phyloP scores from a whole-genome alignment of 2,329 filamentous ascomycete species.

The Plenodomus tracheiphilus region DNA sequence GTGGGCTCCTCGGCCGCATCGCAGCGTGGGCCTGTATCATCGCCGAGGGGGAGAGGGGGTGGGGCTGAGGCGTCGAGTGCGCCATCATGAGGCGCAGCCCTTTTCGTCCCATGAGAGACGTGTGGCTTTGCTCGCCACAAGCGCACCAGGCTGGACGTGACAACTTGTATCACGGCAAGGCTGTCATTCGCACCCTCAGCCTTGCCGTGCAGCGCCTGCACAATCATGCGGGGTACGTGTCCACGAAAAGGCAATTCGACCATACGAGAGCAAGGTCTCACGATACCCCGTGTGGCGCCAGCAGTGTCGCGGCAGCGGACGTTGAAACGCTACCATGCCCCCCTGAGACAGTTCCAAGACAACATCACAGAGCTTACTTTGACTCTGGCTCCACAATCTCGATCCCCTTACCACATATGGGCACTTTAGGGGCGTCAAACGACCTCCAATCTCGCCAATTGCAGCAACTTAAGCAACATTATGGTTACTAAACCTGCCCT shows the following conservation, averaged over 20 bases:
- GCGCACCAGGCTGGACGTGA: not conserved
- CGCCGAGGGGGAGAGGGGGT: conserved; percentile 3
- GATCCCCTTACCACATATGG: conserved; percentile 16
- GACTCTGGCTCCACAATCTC: conserved; percentile 23
- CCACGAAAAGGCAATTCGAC: not conserved
- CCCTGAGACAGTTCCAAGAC: conserved; percentile 44
- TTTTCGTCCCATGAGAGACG: too few relatives aligned
- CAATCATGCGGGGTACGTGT: conserved; percentile 1
- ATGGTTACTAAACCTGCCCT: conserved; percentile 32
- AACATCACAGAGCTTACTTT: conserved; percentile 25
- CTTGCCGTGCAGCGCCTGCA: not conserved
- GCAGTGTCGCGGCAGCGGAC: conserved; percentile 31
- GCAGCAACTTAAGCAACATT: conserved; percentile 8
- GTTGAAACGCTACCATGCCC: conserved; percentile 38
- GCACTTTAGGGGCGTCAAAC: conserved; percentile 20
- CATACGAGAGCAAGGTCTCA: conserved; percentile 16
- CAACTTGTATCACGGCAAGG: not conserved
- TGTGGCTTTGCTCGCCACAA: not conserved
- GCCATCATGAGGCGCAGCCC: not conserved
- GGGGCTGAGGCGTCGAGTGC: too few relatives aligned
- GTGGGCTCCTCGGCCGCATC: conserved; percentile 10
- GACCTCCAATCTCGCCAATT: conserved; percentile 18
- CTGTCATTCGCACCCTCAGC: not conserved
- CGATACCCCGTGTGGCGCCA: conserved; percentile 30
- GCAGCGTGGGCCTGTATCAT: conserved; percentile 7